Conservation (phyloP, 257 asterid genomes). For the Fraxinus americana region DNA sequence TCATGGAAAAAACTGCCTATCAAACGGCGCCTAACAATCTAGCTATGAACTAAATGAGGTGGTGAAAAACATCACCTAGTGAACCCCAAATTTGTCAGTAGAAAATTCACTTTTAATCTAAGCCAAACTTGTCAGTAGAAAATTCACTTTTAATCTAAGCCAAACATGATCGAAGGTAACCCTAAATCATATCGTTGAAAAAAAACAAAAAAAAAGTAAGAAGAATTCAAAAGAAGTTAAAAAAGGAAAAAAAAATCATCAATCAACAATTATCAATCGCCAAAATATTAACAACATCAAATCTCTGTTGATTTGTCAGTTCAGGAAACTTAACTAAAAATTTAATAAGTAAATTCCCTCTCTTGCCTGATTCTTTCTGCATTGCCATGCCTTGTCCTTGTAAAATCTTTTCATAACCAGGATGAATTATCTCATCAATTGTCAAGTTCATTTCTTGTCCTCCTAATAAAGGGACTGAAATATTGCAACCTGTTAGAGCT, state of each 20-base stretch:
- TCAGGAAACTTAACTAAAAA: constrained; percentile 60
- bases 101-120: no score
- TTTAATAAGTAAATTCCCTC: constrained; percentile 69
- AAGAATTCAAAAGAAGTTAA: background rate
- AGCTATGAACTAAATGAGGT: no score
- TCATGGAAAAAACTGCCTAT: no score
- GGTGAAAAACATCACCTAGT: no score
- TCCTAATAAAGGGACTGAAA: constrained; percentile 56
- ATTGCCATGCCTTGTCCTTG: constrained; percentile 79
- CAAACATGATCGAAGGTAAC: background rate
- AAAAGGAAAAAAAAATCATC: background rate
- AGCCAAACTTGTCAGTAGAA: background rate
- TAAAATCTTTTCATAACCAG: constrained; percentile 56
- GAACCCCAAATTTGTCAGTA: no score
- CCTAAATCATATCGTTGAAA: background rate
- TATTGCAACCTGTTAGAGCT: constrained; percentile 65
- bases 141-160: background rate
- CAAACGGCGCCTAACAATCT: no score
- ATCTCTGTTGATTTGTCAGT: constrained; percentile 57
- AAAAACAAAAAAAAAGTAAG: background rate
- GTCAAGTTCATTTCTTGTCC: constrained; percentile 45
- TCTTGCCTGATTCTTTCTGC: constrained; percentile 46
- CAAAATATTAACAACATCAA: constrained; percentile 44
- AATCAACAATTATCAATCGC: constrained; percentile 36
- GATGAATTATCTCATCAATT: constrained; percentile 55